Evolutionary conservation across 345 rosid genomes (phyloP).

Genomic region (Eucalyptus leucophloia): DNA sequence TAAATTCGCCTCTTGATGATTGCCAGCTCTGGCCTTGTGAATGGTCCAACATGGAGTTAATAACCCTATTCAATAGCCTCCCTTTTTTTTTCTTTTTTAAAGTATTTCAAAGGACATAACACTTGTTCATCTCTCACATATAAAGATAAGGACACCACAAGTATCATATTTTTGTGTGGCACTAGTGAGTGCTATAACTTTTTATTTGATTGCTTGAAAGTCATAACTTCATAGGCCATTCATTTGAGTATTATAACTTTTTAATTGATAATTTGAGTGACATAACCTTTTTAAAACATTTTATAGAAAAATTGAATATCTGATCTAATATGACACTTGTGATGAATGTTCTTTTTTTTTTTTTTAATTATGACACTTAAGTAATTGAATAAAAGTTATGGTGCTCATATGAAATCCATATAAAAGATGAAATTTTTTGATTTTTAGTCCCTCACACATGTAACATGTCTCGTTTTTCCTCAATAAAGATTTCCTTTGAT

Average conservation of each 20-base stretch:
- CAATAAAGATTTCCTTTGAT: neutral
- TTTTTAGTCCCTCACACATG: too few species aligned
- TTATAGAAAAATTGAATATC: too few species aligned
- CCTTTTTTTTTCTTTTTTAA: neutral
- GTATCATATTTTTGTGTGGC: too few species aligned
- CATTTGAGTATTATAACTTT: too few species aligned
- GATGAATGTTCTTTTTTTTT: too few species aligned
- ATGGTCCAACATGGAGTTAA: slow-evolving; percentile 32
- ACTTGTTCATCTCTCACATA: neutral
- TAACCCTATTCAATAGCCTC: slow-evolving; percentile 11
- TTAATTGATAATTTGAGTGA: neutral
- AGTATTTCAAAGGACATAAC: neutral
- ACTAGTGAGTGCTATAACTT: neutral
- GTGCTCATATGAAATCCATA: neutral
- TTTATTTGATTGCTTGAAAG: neutral
- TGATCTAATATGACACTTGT: neutral
- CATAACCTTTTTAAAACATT: neutral
- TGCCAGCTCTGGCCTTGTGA: slow-evolving; percentile 19
- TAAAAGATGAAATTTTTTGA: too few species aligned
- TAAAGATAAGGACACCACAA: neutral
- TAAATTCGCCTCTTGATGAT: slow-evolving; percentile 17
- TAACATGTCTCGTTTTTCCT: neutral
- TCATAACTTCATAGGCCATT: too few species aligned
- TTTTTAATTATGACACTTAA: neutral
- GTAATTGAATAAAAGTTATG: neutral